Evolutionary conservation across 2,329 filamentous ascomycete species (phyloP).

Genomic region (Knufia fluminis): DNA sequence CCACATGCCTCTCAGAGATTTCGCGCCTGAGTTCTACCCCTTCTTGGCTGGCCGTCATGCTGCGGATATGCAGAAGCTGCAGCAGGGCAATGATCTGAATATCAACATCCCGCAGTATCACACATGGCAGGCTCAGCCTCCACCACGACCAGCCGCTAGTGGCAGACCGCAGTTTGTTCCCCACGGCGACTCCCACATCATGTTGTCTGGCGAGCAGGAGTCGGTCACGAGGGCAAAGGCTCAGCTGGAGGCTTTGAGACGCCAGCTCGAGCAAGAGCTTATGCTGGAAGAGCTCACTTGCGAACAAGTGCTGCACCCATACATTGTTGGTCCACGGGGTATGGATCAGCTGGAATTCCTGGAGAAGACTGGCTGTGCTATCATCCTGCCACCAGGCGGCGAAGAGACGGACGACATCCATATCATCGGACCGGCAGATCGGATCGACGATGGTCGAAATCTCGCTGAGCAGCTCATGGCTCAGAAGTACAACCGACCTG

Average conservation of each 20-base stretch:
- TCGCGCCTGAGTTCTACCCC: conserved; percentile 88
- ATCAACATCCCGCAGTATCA: conserved; percentile 76
- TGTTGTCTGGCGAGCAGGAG: conserved; percentile 73
- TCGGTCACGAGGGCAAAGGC: conserved; percentile 72
- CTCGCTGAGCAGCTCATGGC: conserved; percentile 82
- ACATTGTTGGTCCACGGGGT: conserved; percentile 80
- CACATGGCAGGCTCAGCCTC: conserved; percentile 59
- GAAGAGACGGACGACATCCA: conserved; percentile 77
- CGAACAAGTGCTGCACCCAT: conserved; percentile 81
- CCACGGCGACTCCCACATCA: conserved; percentile 67
- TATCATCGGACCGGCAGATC: conserved; percentile 68
- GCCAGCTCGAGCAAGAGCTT: conserved; percentile 66
- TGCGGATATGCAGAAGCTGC: conserved; percentile 55
- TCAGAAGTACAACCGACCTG: conserved; percentile 72
- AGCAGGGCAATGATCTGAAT: conserved; percentile 65
- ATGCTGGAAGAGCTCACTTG: conserved; percentile 71
- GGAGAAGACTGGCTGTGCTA: conserved; percentile 77
- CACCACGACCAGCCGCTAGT: conserved; percentile 50
- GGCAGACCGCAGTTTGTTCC: conserved; percentile 55
- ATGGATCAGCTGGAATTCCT: conserved; percentile 78
- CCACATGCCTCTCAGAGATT: conserved; percentile 69
- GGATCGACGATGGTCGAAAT: conserved; percentile 65
- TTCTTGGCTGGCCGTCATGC: conserved; percentile 82
- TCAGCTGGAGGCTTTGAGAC: conserved; percentile 69
- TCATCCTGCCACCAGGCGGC: conserved; percentile 66